These are phyloP conservation scores for Tetracentron sinense DNA, from an alignment of 164 flowering plant species.

Conservation along the genomic window DNA sequence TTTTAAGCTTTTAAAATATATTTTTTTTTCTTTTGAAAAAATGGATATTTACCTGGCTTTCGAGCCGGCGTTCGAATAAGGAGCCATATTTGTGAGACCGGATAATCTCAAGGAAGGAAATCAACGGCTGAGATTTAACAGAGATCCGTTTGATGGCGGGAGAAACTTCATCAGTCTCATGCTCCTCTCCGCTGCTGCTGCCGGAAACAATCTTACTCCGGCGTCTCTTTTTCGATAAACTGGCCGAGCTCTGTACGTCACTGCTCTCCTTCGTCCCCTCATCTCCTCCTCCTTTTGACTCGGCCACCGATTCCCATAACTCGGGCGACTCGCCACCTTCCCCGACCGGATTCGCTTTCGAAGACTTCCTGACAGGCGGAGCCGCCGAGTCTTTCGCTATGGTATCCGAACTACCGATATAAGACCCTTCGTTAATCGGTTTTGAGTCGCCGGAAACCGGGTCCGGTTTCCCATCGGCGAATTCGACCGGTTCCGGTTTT, in stretches of 20 bases:
- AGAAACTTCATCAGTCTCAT: conserved; percentile 25
- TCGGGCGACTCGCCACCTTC: conserved; percentile 35
- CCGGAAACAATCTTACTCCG: conserved; percentile 18
- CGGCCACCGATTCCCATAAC: conserved; percentile 46
- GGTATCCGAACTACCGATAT: background rate
- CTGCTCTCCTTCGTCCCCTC: conserved; percentile 43
- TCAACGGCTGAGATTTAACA: conserved; percentile 52
- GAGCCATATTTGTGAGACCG: no score
- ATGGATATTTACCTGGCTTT: no score
- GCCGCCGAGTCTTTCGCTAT: conserved; percentile 21
- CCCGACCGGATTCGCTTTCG: conserved; percentile 3
- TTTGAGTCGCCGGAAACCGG: background rate
- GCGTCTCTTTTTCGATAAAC: conserved; percentile 36
- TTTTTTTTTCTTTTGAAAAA: no score
- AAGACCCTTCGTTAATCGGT: background rate
- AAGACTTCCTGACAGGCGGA: conserved; percentile 3
- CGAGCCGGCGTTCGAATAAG: conserved; percentile 39
- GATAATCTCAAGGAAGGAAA: conserved; percentile 40
- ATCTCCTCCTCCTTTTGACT: conserved; percentile 30
- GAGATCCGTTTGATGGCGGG: conserved; percentile 22
- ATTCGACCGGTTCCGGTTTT: conserved; percentile 11
- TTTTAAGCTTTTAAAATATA: no score
- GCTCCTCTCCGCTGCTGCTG: conserved; percentile 30
- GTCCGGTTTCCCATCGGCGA: background rate
- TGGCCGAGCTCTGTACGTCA: conserved; percentile 78